Evolutionary conservation across 2,329 filamentous ascomycete genomes (phyloP).

Genomic region (Cladosporium sp.): DNA sequence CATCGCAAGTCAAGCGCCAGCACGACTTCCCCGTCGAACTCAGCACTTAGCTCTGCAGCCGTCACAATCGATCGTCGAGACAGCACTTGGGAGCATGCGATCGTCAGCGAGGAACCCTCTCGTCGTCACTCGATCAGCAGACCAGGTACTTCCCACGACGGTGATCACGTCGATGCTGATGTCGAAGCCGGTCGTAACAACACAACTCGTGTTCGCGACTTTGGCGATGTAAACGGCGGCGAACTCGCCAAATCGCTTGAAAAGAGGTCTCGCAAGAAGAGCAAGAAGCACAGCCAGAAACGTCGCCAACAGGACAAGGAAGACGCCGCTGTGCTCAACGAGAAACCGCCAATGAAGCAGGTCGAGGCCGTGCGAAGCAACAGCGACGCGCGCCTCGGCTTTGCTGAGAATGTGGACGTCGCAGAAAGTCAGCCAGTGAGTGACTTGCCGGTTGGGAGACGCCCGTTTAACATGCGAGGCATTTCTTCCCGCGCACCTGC

Average conservation of each 20-base stretch:
- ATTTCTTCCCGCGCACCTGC: conserved; percentile 45
- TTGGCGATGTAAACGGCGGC: conserved; percentile 34
- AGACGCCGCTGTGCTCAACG: conserved; percentile 23
- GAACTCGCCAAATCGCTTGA: conserved; percentile 31
- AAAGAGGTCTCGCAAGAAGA: conserved; percentile 37
- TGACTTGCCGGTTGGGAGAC: conserved; percentile 17
- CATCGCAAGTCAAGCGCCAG: conserved; percentile 75
- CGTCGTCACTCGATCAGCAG: conserved; percentile 35
- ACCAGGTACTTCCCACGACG: conserved; percentile 49
- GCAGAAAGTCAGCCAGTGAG: conserved; percentile 17
- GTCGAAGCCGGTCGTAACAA: conserved; percentile 30
- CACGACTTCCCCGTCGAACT: conserved; percentile 50
- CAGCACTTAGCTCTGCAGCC: conserved; percentile 39
- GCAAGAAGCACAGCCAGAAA: conserved; percentile 44
- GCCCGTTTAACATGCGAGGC: conserved; percentile 32
- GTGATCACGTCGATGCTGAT: conserved; percentile 56
- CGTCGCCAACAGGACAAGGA: conserved; percentile 34
- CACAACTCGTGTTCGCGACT: conserved; percentile 44
- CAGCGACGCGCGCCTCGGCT: conserved; percentile 33
- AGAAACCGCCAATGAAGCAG: conserved; percentile 9
- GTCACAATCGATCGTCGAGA: conserved; percentile 36
- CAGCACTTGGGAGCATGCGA: conserved; percentile 35
- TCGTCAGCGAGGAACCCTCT: conserved; percentile 20
- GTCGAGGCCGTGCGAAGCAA: conserved; percentile 6
- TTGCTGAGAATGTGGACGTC: conserved; percentile 34